Conservation (phyloP, 2,329 filamentous ascomycete species). For the Trichothecium roseum region DNA sequence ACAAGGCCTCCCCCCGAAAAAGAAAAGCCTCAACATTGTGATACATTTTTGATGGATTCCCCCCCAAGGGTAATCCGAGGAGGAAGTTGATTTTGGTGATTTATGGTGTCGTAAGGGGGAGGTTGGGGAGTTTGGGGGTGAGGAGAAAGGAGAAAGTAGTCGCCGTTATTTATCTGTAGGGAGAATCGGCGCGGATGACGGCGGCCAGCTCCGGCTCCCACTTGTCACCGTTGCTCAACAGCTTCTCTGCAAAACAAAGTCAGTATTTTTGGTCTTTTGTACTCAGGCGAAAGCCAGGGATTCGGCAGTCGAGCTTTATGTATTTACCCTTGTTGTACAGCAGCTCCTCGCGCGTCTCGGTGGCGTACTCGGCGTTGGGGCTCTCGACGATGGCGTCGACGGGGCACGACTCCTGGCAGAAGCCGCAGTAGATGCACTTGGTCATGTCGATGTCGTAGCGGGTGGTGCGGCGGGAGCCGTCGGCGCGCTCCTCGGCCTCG, state of each 20-base stretch:
- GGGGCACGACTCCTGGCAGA: conserved; percentile 97
- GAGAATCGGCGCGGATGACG: conserved; percentile 82
- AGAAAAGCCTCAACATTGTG: no score
- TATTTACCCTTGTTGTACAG: conserved; percentile 82
- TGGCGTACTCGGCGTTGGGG: conserved; percentile 53
- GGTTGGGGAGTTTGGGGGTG: neutral
- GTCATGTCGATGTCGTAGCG: conserved; percentile 99
- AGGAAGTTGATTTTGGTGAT: neutral
- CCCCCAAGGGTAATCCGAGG: no score
- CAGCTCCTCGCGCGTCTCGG: conserved; percentile 75
- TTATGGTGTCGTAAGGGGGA: neutral
- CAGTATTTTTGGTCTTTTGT: conserved; percentile 12
- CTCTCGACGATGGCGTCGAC: conserved; percentile 78
- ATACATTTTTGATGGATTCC: no score
- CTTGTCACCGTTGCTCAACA: conserved; percentile 82
- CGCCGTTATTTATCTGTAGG: conserved; percentile 60
- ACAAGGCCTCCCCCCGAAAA: no score
- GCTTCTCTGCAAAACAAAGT: conserved; percentile 53
- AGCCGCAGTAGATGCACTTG: conserved; percentile 99
- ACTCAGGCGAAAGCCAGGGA: no score
- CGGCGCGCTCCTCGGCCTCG: conserved; percentile 94
- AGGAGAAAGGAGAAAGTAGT: neutral
- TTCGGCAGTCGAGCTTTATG: no score
- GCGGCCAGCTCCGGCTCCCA: conserved; percentile 98
- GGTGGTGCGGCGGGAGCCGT: conserved; percentile 89